Evolutionary conservation across 2,329 filamentous ascomycete genomes (phyloP), one percentile per base, ranked within the genome.

Genomic region (Fusarium sp.): DNA sequence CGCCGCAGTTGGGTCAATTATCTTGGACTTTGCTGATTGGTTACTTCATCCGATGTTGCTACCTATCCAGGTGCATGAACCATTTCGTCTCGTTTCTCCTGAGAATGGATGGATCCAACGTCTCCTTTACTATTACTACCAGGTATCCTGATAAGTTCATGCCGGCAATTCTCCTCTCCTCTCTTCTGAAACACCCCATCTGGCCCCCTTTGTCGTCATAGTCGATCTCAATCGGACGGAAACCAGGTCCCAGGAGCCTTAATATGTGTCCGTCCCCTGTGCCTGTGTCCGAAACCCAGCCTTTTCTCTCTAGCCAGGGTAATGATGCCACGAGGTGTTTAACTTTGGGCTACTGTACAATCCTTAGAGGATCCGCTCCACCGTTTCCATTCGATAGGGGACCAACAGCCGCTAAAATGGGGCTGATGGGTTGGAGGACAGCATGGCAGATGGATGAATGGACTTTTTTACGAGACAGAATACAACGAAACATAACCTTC

Each of bases 181-280:
- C 28, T 32, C 45, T 20, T 51, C 44, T 63, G 64, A 67, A 65
- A 64, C 47, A 47, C 36, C 15, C 43, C 28, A 44, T 42, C 10
- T 26, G 24, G 51, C 28, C 45, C 51, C 45, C 53, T 62, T 68
- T 55, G 65, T 56, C 65, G 56, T 68, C 56, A 62, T 68, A 47
- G 50, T 46, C 47, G 65, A 67, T 67, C 59, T 45, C 49, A 44
- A 53, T 67, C 32, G 47, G 21, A 32, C 24, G 21, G 38, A 51
- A 21, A n/a, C 52, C 47, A 46, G 43, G 53, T 63, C 59, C 53
- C 44, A 56, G 54, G 60, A 67, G 45, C 49, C 49, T 67, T 53
- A 36, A 53, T 19, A 44, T 39, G 44, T 53, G 38, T 47, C 26
- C 26, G n/a, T 7, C 54, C 56, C 61, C 49, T 65, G 36, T 60